These are phyloP conservation scores for Epichloe elymi DNA, from an alignment of 2,329 filamentous ascomycete species.

Conservation along the genomic window DNA sequence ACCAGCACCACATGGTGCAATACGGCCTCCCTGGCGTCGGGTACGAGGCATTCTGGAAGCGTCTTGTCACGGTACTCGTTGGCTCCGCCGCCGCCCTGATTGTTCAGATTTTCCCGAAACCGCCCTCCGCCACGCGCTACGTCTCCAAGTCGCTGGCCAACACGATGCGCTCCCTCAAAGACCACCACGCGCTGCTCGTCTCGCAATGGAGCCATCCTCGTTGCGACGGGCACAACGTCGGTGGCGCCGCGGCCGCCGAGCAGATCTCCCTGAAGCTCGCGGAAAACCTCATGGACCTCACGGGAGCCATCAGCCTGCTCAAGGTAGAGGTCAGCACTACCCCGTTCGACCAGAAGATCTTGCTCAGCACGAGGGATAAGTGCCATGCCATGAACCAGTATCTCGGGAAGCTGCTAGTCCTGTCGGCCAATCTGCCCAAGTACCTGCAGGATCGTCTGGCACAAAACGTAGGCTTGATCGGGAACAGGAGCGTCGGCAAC, in stretches of 20 bases:
- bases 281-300: slow-evolving; percentile 15
- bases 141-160: slow-evolving; percentile 31
- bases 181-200: slow-evolving; percentile 35
- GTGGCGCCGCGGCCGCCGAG: slow-evolving; percentile 13
- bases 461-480: slow-evolving; percentile 24
- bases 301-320: slow-evolving; percentile 14
- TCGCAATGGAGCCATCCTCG: slow-evolving; percentile 28
- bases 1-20: slow-evolving; percentile 25
- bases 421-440: slow-evolving; percentile 24
- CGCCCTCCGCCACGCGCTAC: slow-evolving; percentile 31
- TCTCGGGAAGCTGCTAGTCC: slow-evolving; percentile 16
- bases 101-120: slow-evolving; percentile 32
- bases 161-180: slow-evolving; percentile 26
- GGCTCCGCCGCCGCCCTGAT: slow-evolving; percentile 29
- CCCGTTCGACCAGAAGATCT: slow-evolving; percentile 18
- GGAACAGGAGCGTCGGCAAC: slow-evolving; percentile 32
- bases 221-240: slow-evolving; percentile 15
- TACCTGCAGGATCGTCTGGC: slow-evolving; percentile 27
- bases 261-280: slow-evolving; percentile 17
- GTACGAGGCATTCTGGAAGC: slow-evolving; percentile 35
- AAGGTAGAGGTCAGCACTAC: slow-evolving; percentile 18
- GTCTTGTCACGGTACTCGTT: slow-evolving; percentile 29
- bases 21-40: slow-evolving; percentile 34
- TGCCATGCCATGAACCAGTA: slow-evolving; percentile 22
- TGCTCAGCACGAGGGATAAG: slow-evolving; percentile 16